A percentile compares a stretch with the other conserved stretches of the same genome.
phyloP scores from a whole-genome alignment of 176 grass and related monocot genomes.

The Musa itinerans region DNA sequence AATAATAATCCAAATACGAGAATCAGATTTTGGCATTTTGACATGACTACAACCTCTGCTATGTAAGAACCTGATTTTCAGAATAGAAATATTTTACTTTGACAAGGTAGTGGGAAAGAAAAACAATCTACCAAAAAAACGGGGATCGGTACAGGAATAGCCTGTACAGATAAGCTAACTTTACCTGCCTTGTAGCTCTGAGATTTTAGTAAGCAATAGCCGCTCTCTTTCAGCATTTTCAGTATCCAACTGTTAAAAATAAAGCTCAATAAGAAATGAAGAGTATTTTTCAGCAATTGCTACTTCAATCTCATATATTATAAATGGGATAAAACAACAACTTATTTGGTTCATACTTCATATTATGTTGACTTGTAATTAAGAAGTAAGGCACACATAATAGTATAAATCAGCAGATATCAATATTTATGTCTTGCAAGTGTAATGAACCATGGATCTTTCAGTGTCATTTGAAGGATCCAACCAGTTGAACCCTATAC shows the following conservation, averaged over 20 bases:
- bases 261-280: neutral
- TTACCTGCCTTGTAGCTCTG: conserved; percentile 84
- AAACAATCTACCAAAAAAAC: neutral
- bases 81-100: neutral
- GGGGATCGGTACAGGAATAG: neutral
- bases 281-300: neutral
- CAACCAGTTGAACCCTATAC: neutral
- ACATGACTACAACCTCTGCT: too few species aligned
- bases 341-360: neutral
- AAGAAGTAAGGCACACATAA: neutral
- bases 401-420: neutral
- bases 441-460: neutral
- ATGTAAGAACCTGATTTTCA: neutral
- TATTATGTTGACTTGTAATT: neutral
- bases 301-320: neutral
- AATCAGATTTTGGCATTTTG: too few species aligned
- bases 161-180: neutral
- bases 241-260: conserved; percentile 47
- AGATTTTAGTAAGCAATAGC: conserved; percentile 71
- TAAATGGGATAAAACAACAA: neutral
- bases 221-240: conserved; percentile 62
- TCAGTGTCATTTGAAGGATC: neutral
- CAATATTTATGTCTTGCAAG: neutral
- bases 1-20: too few species aligned
- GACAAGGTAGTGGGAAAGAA: neutral